A percentile compares a stretch with the other conserved stretches of the same genome.
phyloP scores from a whole-genome alignment of 495 filamentous ascomycete species.

The Penicillium angulare region DNA sequence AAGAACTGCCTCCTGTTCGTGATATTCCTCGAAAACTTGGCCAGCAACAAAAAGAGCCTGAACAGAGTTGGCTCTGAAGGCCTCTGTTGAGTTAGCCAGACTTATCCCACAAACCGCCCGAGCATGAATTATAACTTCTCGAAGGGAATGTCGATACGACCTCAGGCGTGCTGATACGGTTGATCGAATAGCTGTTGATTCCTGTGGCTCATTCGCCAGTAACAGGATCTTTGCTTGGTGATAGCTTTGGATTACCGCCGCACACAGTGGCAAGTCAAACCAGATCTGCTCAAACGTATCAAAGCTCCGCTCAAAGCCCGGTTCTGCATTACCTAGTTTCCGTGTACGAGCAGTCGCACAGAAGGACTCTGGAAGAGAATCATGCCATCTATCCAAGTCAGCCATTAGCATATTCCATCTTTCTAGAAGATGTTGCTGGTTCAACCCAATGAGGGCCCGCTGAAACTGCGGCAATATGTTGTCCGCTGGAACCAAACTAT shows the following conservation, averaged over 20 bases:
- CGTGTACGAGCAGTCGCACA: slow-evolving; percentile 5
- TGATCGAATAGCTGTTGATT: slow-evolving; percentile 25
- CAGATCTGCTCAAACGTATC: slow-evolving; percentile 19
- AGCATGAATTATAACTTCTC: slow-evolving; percentile 13
- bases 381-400: slow-evolving; percentile 18
- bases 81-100: slow-evolving; percentile 17
- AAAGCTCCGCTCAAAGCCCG: background rate
- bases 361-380: slow-evolving; percentile 14
- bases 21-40: slow-evolving; percentile 16
- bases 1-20: slow-evolving; percentile 20
- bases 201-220: slow-evolving; percentile 21
- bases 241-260: slow-evolving; percentile 25
- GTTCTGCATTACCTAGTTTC: background rate
- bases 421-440: slow-evolving; percentile 16
- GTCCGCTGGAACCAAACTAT: slow-evolving; percentile 10
- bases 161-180: slow-evolving; percentile 22
- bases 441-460: slow-evolving; percentile 11
- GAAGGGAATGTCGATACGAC: slow-evolving; percentile 15
- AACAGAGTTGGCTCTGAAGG: slow-evolving; percentile 18
- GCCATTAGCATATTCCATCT: slow-evolving; percentile 15
- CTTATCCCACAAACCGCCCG: slow-evolving; percentile 23
- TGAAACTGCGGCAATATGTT: slow-evolving; percentile 9
- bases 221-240: slow-evolving; percentile 18
- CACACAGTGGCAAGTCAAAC: slow-evolving; percentile 23
- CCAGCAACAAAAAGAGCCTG: slow-evolving; percentile 27